phyloP scores from a whole-genome alignment of 495 filamentous ascomycete genomes.

The Penicillium arizonense region DNA sequence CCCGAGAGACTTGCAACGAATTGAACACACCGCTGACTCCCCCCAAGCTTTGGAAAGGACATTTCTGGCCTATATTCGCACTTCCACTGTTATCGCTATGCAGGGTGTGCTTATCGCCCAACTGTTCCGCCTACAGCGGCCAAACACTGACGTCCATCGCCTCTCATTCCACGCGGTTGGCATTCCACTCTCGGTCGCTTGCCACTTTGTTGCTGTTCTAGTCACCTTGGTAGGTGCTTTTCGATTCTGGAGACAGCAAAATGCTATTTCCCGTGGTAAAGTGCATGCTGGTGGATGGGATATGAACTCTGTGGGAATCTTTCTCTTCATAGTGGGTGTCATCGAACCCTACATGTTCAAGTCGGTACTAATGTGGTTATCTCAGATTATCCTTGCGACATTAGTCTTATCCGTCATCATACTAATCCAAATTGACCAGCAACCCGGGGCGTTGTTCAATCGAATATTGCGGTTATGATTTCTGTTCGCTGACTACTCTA shows the following conservation, averaged over 20 bases:
- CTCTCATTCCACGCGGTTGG: constrained; percentile 64
- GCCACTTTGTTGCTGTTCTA: constrained; percentile 57
- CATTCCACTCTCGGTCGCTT: constrained; percentile 61
- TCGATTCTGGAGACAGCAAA: constrained; percentile 70
- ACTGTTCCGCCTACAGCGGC: constrained; percentile 66
- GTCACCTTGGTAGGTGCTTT: constrained; percentile 57
- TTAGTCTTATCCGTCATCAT: constrained; percentile 32
- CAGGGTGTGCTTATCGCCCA: constrained; percentile 65
- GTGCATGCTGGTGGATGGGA: constrained; percentile 69
- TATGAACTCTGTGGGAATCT: constrained; percentile 51
- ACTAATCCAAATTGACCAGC: constrained; percentile 23
- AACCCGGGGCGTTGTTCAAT: not conserved
- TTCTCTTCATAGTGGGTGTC: constrained; percentile 49
- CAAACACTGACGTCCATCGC: constrained; percentile 13
- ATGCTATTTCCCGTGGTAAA: constrained; percentile 62
- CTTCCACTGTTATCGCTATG: constrained; percentile 67
- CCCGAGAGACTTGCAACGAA: too few species aligned
- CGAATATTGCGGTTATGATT: constrained; percentile 6
- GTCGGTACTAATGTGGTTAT: not conserved
- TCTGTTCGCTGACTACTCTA: not conserved
- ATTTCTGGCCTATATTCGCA: constrained; percentile 75
- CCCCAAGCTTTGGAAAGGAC: constrained; percentile 71
- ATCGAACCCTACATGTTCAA: not conserved
- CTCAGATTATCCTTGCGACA: constrained; percentile 26
- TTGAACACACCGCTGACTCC: not conserved